Evolutionary conservation across 495 filamentous ascomycete species (phyloP), one percentile per base, ranked within the genome.

Genomic region (Copromyces sp.): DNA sequence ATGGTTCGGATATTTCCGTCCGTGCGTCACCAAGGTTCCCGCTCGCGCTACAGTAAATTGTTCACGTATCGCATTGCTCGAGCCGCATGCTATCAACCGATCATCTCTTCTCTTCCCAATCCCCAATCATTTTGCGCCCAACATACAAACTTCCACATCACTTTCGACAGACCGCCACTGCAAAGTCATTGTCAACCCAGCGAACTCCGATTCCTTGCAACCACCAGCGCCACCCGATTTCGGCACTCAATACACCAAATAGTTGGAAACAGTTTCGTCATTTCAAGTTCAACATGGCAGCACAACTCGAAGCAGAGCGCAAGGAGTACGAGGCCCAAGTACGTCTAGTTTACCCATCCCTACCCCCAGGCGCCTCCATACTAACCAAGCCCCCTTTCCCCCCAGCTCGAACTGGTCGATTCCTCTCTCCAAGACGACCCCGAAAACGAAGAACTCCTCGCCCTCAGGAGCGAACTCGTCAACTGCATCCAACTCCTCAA

Each of bases 321-420:
- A 93, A 92, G 80, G 91, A 94, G 82, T 95, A 92, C 82, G 90
- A 90, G 81, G 84, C 90, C 75, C 94, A 95, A 89, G 93, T 94
- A 80, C 40, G 82, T 73, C 65, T 68, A 11, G 32, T 35, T 70
- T 39, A 41, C 39, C 16, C 35, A 2, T 24, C 20, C 39, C 39
- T 70, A 37, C 8, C n/a, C 29, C 24, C 37, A 75, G 29, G 71
- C 71, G n/a, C 73, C 69, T 41, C 69, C 71, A 41, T 68, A 73
- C 74, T 77, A 45, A 75, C 73, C 7, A 71, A 39, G 1, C 9
- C 2, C 4, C n/a, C 16, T 47, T 53, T 16, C 59, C 39, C 40
- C 8, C 35, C 75, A 97, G 94, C 89, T 95, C 80, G 94, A 96
- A 82, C 90, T 91, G 35, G 92, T 96, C 65, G 82, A 90, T 79